Evolutionary conservation across 2,329 filamentous ascomycete species (phyloP), one percentile per base, ranked within the genome.

Genomic region (Penicillium fuscoglaucum): DNA sequence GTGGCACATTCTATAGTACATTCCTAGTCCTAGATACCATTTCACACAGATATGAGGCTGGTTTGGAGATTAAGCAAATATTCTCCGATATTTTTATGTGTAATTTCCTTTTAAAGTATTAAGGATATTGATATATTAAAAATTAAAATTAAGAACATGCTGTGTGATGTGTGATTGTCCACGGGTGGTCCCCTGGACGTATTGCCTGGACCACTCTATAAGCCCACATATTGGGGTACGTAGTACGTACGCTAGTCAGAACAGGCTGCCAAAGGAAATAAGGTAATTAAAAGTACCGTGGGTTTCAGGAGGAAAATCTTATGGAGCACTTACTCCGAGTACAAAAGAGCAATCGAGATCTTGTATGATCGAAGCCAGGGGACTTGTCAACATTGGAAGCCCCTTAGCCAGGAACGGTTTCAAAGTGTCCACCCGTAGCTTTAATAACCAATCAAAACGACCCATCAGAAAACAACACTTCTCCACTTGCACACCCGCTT

Each of bases 1-100:
- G 61, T 64, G 64, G 66, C 56, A 67, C 65, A 64, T 66, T 62
- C 61, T 35, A 35, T 33, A 12, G n/a, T 54, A 61, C 66, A 68
- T 68, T 68, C 66, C 65, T 62, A 63, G 65, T 60, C 15, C 26
- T 37, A 26, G 24, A 24, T n/a, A 21, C 24, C 28, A 13, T 28
- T 21, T 43, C 13, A 5, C 33, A 26, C 19, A 13, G 21, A 35
- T 37, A 26, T 37, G 60, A 65, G 65, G 64, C 62, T 65, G 65
- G 65, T 37, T 21, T 37, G 29, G 29, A 35, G 8, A 21, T 13
- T 31, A 29, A 43, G n/a, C 43, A 37, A 28, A 54, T 47, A 54
- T 48, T 54, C 50, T 53, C 50, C 50, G 49, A n/a, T 28, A 13
- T n/a, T n/a, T n/a, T 26, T 28, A 41, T 45, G 33, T 46, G 28